Evolutionary conservation across 2,329 filamentous ascomycete species (phyloP), one percentile per base, ranked within the genome.

Genomic region (Mycocentrospora acerina): DNA sequence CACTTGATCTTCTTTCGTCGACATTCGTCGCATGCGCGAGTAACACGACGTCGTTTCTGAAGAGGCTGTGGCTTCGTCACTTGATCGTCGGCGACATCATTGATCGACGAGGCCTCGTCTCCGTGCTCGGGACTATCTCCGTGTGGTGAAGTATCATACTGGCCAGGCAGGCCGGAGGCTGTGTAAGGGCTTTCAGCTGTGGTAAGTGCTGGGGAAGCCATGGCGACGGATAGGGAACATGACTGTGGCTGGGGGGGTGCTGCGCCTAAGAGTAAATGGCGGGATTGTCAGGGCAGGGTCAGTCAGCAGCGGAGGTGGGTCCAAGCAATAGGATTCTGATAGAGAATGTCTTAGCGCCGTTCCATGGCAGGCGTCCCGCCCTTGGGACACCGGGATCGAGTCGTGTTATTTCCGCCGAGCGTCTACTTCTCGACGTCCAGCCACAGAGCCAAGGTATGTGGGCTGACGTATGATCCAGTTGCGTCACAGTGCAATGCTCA

Each of bases 1-100:
- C 75, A 78, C 54, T 77, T 77, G 53, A 78, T 77, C 58, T 78
- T 78, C 60, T 77, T 78, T 27, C 62, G 60, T 29, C 62, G 56
- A 49, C 66, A 67, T 43, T 70, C 62, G 37, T 62, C 59, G 53
- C 70, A 73, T 29, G 71, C 71, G 36, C 70, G 59, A 19, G 70
- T 73, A 34, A 73, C 70, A 44, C 70, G 56, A 7, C 68, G 60
- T 40, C 68, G 57, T 55, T 71, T 71, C 51, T 69, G 67, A 50
- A 67, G 45, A 28, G 64, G 67, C 46, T 56, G 58, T 42, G 51
- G 57, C 53, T 57, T 67, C 32, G 59, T 54, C 33, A 55, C 54
- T 48, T 63, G 57, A 48, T 63, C 60, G 30, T 62, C 51, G 48
- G 52, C 51, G 45, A 55, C 53, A 43, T 64, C 61, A 46, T 61